Evolutionary conservation across 345 rosid genomes (phyloP), one percentile per base, ranked within the genome.

Genomic region (Kandelia obovata): DNA sequence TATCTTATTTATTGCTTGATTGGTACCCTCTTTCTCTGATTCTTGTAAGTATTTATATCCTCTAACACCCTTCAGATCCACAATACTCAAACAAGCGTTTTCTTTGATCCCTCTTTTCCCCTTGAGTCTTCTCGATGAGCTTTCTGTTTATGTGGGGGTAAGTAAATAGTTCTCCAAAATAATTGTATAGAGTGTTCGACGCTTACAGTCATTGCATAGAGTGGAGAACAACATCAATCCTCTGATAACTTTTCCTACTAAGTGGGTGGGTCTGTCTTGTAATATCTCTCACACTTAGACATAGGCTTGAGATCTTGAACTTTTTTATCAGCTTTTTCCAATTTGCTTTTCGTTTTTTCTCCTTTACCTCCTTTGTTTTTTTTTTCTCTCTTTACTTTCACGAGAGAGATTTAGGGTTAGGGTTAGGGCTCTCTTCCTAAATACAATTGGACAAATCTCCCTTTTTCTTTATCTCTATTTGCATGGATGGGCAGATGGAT

Each of bases 11-110:
- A 75, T 67, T 71, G 55, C 74, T 43, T 57, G 65, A 56, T 23
- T 59, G 43, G 56, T 15, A 32, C 34, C 65, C 21, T 52, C 25
- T 28, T 66, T 47, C 27, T 53, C 46, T 49, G 25, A 34, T 69
- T 49, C 52, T 58, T 66, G 59, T 66, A 53, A 74, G 74, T 80
- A 83, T 80, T 62, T 71, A 79, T 63, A 72, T 75, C 79, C 81
- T 67, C 34, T 34, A 37, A 52, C 59, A 43, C 70, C 51, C 71
- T 64, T 68, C 72, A 34, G 35, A 21, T 39, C 21, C 19, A 49
- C 66, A 47, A 19, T n/a, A 47, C 67, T 16, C 56, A 25, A 51
- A 1, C 28, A 30, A 27, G 28, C 28, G 26, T 65, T 37, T 64
- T n/a, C 62, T 34, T 32, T 3, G 15, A 1, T 31, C 62, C 46